Evolutionary conservation across 148 eudicot species (phyloP), one percentile per base, ranked within the genome.

Genomic region (Salicornia ramosissima): DNA sequence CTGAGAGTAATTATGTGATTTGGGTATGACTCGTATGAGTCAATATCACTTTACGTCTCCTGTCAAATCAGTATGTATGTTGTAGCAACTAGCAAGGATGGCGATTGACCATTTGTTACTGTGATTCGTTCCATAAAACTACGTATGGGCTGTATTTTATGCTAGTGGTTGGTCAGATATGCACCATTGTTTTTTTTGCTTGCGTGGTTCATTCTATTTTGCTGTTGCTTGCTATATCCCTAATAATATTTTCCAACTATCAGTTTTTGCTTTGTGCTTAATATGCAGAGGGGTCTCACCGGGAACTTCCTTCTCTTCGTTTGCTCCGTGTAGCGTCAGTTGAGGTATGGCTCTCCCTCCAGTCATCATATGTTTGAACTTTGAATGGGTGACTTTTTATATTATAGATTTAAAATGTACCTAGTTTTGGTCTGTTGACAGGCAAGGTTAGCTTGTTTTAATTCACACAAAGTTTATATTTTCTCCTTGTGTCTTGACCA

Each of bases 241-340:
- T 53, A 60, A 39, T 26, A 26, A 18, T 29, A 51, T 62, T 31
- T 51, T 45, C 39, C 64, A 31, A 71, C 57, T 58, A 43, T 13
- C 34, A 24, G 31, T 24, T 16, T 12, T 51, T 65, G 53, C 36
- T 28, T 50, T 61, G 13, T 73, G n/a, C 69, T 72, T 53, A 40
- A 49, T 76, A 30, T 78, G 75, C 61, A 93, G 98, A 94, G 92
- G 84, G 90, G 72, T 87, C 98, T 47, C 98, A 94, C 58, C 95
- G 90, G 26, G 98, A 90, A 69, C 96, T 90, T 65, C 95, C 96
- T 83, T 90, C 97, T 21, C 86, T 93, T 59, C 85, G 71, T 73
- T 77, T 93, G 60, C 89, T 87, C 76, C 89, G 98, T 64, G 79
- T 79, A 67, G 98, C 96, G 56, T 90, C 97, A 43, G 18, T 64